Conservation (phyloP, 1,139 yeast genomes). For the Pichia norvegensis region DNA sequence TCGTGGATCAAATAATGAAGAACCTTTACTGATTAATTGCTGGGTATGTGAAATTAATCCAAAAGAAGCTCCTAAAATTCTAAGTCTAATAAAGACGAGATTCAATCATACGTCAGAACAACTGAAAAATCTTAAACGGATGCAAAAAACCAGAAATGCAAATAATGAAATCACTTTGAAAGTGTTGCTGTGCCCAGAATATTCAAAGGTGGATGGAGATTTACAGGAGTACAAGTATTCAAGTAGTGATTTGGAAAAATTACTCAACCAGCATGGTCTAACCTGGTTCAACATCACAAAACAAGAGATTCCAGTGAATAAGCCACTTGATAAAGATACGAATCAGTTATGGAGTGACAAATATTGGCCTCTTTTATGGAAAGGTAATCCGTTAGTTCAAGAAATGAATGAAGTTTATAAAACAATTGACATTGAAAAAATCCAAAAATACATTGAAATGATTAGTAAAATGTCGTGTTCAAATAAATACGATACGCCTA, state of each 20-base stretch:
- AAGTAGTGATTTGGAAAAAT: conserved; percentile 7
- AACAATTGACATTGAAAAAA: conserved; percentile 39
- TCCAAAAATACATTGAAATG: conserved; percentile 33
- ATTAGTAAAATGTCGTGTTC: conserved; percentile 22
- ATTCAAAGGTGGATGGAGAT: neutral
- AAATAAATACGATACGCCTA: conserved; percentile 26
- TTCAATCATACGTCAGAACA: conserved; percentile 32
- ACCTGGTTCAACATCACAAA: conserved; percentile 22
- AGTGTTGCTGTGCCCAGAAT: conserved; percentile 17
- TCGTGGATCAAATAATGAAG: conserved; percentile 19
- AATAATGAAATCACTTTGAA: conserved; percentile 30
- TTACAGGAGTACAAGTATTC: neutral
- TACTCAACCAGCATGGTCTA: conserved; percentile 16
- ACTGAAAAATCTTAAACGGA: conserved; percentile 37
- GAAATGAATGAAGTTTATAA: conserved; percentile 44
- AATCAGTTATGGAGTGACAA: conserved; percentile 53
- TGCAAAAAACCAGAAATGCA: conserved; percentile 16
- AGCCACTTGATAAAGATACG: conserved; percentile 59
- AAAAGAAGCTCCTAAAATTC: conserved; percentile 31
- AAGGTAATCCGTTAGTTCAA: conserved; percentile 83
- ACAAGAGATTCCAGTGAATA: conserved; percentile 39
- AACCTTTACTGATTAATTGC: conserved; percentile 37
- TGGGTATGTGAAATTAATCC: conserved; percentile 53
- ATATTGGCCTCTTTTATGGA: conserved; percentile 90
- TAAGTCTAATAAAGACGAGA: conserved; percentile 22